Percentiles rank a stretch among this genome's conserved stretches.
phyloP scores from a whole-genome alignment of 176 grass and related monocot species.

The Microstegium vimineum region DNA sequence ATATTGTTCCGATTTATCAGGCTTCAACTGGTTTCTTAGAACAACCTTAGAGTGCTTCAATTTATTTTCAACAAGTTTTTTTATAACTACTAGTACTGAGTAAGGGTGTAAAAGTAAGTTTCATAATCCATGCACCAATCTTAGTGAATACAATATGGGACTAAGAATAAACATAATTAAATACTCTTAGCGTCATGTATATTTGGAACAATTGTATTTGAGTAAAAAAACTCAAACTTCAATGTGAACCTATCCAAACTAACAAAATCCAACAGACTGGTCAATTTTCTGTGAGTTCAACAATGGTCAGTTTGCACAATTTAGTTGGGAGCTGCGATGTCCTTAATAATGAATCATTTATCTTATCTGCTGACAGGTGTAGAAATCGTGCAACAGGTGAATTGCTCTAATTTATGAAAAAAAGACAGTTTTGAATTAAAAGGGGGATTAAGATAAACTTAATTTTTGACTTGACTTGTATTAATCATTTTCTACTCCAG shows the following conservation, averaged over 20 bases:
- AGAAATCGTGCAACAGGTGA: neutral
- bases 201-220: neutral
- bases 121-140: neutral
- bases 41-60: neutral
- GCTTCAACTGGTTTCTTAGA: neutral
- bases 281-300: neutral
- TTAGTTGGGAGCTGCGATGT: neutral
- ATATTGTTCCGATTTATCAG: neutral
- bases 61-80: neutral
- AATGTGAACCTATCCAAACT: constrained; percentile 25
- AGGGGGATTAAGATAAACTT: neutral
- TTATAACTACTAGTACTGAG: neutral
- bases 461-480: neutral
- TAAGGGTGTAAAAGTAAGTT: neutral
- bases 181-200: neutral
- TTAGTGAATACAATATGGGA: neutral
- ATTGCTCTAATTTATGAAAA: neutral
- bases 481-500: neutral
- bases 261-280: neutral
- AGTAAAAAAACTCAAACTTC: constrained; percentile 11
- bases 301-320: neutral
- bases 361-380: neutral
- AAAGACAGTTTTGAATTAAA: neutral
- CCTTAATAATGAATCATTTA: neutral
- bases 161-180: neutral